Evolutionary conservation across 305 asterid species (phyloP).

Genomic region (Lippia alba): DNA sequence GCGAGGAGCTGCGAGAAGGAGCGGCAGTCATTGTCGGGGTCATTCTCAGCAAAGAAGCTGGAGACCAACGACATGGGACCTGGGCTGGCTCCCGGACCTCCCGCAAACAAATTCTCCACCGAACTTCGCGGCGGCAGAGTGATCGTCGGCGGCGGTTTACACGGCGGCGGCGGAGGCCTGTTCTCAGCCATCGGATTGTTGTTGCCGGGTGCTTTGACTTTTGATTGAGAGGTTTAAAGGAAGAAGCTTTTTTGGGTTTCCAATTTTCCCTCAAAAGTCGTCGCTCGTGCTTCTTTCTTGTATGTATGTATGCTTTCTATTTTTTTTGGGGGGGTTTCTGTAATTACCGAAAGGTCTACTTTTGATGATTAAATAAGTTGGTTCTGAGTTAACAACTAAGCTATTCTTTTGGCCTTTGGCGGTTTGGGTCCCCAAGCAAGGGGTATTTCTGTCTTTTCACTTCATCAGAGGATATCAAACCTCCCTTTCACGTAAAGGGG

Average conservation of each 20-base stretch:
- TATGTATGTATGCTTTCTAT: background rate
- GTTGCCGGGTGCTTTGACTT: slow-evolving; percentile 35
- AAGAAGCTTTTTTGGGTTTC: slow-evolving; percentile 15
- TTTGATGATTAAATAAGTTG: background rate
- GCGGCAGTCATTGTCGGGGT: slow-evolving; percentile 67
- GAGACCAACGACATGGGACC: slow-evolving; percentile 82
- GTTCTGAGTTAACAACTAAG: background rate
- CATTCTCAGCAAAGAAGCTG: slow-evolving; percentile 72
- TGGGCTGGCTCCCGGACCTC: slow-evolving; percentile 59
- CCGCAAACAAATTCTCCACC: slow-evolving; percentile 55
- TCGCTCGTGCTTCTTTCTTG: slow-evolving; percentile 19
- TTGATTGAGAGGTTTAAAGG: slow-evolving; percentile 11
- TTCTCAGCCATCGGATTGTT: slow-evolving; percentile 59
- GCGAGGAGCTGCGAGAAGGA: slow-evolving; percentile 86
- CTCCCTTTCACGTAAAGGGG: too few relatives aligned
- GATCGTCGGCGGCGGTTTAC: slow-evolving; percentile 57
- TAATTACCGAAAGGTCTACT: background rate
- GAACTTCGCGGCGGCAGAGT: slow-evolving; percentile 62
- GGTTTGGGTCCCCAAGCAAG: background rate
- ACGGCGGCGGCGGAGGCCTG: slow-evolving; percentile 52
- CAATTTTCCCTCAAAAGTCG: slow-evolving; percentile 36
- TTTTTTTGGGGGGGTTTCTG: background rate
- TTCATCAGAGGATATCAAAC: too few relatives aligned
- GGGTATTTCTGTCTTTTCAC: too few relatives aligned
- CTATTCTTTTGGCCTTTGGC: background rate